Evolutionary conservation across 148 eudicot species (phyloP).

Genomic region (Nepenthes gracilis): DNA sequence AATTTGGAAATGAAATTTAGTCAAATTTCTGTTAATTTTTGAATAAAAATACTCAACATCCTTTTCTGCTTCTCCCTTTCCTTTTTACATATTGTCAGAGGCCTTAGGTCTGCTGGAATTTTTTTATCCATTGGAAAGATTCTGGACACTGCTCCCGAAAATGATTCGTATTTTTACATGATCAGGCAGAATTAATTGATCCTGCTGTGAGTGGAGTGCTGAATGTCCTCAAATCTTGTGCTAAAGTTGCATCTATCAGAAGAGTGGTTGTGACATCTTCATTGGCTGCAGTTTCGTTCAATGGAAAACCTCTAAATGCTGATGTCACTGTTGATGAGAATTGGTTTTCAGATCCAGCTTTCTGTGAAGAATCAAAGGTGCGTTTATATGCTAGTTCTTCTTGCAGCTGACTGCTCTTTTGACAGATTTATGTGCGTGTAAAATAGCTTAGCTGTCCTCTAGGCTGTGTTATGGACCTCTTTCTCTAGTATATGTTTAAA

Average conservation of each 20-base stretch:
- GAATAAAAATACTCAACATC: too few relatives aligned
- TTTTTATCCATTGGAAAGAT: background rate
- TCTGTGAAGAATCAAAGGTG: conserved; percentile 13
- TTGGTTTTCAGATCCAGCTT: conserved; percentile 13
- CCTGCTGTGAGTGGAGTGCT: conserved; percentile 14
- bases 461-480: too few relatives aligned
- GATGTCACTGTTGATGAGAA: conserved; percentile 11
- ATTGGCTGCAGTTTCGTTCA: conserved; percentile 1
- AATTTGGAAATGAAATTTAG: too few relatives aligned
- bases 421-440: too few relatives aligned
- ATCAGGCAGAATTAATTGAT: conserved; percentile 13
- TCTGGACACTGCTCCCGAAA: background rate
- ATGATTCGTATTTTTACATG: background rate
- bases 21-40: too few relatives aligned
- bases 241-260: conserved; percentile 10
- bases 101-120: background rate
- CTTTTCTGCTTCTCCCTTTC: too few relatives aligned
- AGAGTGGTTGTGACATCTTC: conserved; percentile 16
- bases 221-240: conserved; percentile 10
- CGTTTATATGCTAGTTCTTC: background rate
- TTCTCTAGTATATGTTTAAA: too few relatives aligned
- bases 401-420: background rate
- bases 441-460: too few relatives aligned
- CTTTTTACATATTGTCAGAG: too few relatives aligned
- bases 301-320: conserved; percentile 2